phyloP scores from a whole-genome alignment of 23 red algal species.

The Chondrus crispus region DNA sequence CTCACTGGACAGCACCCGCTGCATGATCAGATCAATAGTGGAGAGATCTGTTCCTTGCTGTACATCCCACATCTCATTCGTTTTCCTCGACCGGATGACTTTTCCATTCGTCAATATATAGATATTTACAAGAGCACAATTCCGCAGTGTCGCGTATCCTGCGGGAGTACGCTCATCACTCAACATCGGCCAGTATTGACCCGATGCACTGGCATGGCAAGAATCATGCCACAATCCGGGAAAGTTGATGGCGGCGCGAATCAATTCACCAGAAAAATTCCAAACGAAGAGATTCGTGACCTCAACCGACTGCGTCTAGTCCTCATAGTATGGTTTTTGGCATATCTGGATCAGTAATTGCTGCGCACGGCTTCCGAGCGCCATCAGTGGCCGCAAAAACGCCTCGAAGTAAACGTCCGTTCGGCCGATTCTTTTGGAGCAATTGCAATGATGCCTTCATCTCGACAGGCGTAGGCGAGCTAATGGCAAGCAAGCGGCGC shows the following conservation, averaged over 20 bases:
- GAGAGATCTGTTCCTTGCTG: not conserved
- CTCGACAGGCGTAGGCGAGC: not conserved
- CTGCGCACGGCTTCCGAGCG: not conserved
- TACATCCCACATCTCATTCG: not conserved
- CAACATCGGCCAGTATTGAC: not conserved
- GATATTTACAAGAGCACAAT: too few species aligned
- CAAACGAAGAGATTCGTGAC: not conserved
- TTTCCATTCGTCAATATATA: not conserved
- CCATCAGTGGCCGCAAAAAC: not conserved
- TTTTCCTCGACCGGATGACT: not conserved
- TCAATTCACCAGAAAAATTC: not conserved
- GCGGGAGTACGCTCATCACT: too few species aligned
- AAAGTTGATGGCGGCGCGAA: conserved; percentile 16
- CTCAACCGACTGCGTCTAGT: not conserved
- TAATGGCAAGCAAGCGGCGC: not conserved
- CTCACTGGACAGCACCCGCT: not conserved
- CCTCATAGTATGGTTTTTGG: not conserved
- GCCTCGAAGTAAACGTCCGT: not conserved
- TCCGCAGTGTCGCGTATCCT: too few species aligned
- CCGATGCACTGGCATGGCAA: not conserved
- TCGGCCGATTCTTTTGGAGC: not conserved
- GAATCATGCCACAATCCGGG: not conserved
- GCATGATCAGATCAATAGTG: not conserved
- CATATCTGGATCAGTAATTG: not conserved
- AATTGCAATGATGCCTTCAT: not conserved